Evolutionary conservation across 164 flowering plant genomes (phyloP).

Genomic region (Stephania cephalantha): DNA sequence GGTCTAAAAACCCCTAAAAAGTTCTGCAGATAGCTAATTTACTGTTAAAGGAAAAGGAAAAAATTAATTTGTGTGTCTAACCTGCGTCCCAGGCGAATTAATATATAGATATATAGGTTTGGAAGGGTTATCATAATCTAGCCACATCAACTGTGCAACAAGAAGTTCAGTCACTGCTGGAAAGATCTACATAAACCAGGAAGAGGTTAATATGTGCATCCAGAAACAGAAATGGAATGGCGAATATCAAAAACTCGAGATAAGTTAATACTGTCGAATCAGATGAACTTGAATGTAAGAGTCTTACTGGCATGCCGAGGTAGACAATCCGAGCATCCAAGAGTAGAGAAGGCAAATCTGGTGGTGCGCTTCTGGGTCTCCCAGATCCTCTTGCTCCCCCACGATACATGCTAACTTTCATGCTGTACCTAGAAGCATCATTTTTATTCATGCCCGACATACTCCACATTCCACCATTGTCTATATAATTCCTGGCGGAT

Average conservation of each 20-base stretch:
- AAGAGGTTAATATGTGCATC: background rate
- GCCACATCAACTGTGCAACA: constrained; percentile 81
- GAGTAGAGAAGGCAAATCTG: constrained; percentile 90
- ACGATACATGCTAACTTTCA: constrained; percentile 68
- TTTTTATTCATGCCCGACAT: constrained; percentile 34
- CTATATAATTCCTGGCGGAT: constrained; percentile 56
- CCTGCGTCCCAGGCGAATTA: constrained; percentile 93
- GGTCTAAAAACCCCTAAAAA: background rate
- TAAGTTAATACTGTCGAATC: background rate
- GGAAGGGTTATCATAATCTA: constrained; percentile 61
- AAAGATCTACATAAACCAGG: constrained; percentile 57
- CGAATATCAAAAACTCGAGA: constrained; percentile 1
- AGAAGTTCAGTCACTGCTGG: constrained; percentile 89
- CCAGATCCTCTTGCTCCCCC: constrained; percentile 67
- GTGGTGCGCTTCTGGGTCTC: constrained; percentile 69
- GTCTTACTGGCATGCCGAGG: constrained; percentile 89
- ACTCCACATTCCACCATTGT: constrained; percentile 71
- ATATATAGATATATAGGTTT: constrained; percentile 89
- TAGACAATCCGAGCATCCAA: constrained; percentile 77
- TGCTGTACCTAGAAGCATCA: constrained; percentile 53
- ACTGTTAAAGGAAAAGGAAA: background rate
- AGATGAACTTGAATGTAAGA: constrained; percentile 1
- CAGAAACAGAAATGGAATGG: background rate
- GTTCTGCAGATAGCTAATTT: background rate
- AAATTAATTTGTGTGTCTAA: constrained; percentile 15